Conservation (phyloP, 768 basidiomycete species). For the Lactarius quietus region DNA sequence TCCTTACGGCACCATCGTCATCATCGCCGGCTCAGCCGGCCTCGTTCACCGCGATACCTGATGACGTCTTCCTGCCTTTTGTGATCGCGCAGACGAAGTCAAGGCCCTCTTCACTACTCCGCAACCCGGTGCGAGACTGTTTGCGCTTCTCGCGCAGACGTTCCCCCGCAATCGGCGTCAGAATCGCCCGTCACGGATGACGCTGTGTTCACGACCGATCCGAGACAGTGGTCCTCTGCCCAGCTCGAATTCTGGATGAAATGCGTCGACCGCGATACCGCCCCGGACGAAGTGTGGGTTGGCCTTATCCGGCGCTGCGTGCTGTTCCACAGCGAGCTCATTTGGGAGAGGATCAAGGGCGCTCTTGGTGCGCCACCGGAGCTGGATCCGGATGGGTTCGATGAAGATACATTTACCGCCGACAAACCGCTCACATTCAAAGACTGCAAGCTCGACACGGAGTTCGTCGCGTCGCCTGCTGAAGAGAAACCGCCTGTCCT, state of each 20-base stretch:
- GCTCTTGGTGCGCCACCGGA: conserved; percentile 87
- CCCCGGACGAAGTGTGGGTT: conserved; percentile 71
- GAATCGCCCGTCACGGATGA: conserved; percentile 26
- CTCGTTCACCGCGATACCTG: conserved; percentile 71
- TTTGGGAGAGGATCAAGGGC: conserved; percentile 89
- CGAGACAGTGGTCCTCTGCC: conserved; percentile 64
- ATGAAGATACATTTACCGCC: conserved; percentile 22
- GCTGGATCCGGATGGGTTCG: conserved; percentile 57
- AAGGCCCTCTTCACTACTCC: conserved; percentile 52
- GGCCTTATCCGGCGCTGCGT: conserved; percentile 71
- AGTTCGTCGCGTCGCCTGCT: background rate
- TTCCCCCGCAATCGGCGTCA: conserved; percentile 38
- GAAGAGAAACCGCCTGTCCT: background rate
- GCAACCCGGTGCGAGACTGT: conserved; percentile 65
- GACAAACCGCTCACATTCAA: conserved; percentile 14
- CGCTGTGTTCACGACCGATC: conserved; percentile 45
- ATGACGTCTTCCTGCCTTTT: conserved; percentile 80
- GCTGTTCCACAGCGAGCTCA: conserved; percentile 71
- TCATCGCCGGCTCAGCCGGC: conserved; percentile 34
- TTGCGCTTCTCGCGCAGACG: conserved; percentile 69
- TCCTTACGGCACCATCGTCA: conserved; percentile 21
- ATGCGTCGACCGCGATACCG: conserved; percentile 54
- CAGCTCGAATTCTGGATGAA: conserved; percentile 71
- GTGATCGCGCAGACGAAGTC: conserved; percentile 78
- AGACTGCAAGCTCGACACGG: background rate